Conservation (phyloP, 2,329 filamentous ascomycete species). For the Fonsecaea pedrosoi region DNA sequence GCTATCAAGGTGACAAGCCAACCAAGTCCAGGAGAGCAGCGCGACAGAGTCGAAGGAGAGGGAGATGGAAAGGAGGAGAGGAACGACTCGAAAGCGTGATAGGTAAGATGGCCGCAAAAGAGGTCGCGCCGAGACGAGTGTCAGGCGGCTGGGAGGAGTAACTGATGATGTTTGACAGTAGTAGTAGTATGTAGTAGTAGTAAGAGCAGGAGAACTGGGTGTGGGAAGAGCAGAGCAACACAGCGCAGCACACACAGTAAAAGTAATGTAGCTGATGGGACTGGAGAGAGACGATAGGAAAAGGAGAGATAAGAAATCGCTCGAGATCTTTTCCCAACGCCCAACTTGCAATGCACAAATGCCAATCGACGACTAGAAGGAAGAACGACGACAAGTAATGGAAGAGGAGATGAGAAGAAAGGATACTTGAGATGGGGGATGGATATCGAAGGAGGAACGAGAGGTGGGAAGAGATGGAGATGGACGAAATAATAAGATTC, state of each 20-base stretch:
- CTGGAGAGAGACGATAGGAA: constrained; percentile 30
- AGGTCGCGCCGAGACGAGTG: constrained; percentile 34
- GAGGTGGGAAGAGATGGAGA: constrained; percentile 11
- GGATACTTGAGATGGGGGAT: constrained; percentile 31
- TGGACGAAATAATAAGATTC: constrained; percentile 3
- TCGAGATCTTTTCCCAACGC: constrained; percentile 39
- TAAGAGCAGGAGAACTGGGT: neutral
- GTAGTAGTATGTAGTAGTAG: constrained; percentile 34
- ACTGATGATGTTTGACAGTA: constrained; percentile 32
- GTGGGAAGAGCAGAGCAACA: constrained; percentile 18
- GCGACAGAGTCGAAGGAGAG: constrained; percentile 28
- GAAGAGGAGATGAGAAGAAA: constrained; percentile 34
- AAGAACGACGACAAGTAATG: constrained; percentile 22
- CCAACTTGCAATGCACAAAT: constrained; percentile 40
- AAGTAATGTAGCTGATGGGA: constrained; percentile 20
- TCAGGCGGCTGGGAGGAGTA: constrained; percentile 22
- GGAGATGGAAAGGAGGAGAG: constrained; percentile 29
- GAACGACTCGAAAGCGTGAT: constrained; percentile 28
- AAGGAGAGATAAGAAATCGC: constrained; percentile 40
- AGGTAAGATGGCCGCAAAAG: constrained; percentile 28
- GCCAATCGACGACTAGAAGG: constrained; percentile 35
- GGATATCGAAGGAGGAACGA: neutral
- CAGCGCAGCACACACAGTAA: constrained; percentile 26
- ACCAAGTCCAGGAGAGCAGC: constrained; percentile 34
- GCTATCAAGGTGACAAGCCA: constrained; percentile 38